Base-by-base conservation (phyloP, 2,329 filamentous ascomycete species). In the Fusarium subtropicale region DNA sequence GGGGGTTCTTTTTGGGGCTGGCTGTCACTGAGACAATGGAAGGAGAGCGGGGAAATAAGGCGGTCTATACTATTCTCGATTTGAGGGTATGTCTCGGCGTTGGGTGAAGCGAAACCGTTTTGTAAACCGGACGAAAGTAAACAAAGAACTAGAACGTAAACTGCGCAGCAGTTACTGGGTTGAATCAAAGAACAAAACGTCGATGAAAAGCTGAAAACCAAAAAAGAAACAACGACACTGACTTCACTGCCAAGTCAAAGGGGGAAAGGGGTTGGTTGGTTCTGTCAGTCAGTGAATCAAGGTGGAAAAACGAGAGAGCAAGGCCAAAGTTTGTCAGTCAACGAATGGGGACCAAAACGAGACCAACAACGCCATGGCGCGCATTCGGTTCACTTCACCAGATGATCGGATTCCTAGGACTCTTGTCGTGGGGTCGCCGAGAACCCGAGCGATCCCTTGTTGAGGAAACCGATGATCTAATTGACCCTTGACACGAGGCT, bases 361-460 rank as follows among this genome's bases (percentile, higher is more conserved):
- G 48, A 52, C 34, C 48, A 52, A 52, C 46, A 33, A 51, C 48
- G 63, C 64, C 67, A 61, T 55, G 59, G 67, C 67, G 55, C 67
- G 47, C 64, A 20, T 68, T 58, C 51, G 46, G 50, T 66, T 42
- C 51, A 70, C 48, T 18, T 52, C 51, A 63, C 61, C 52, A 69
- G 67, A 54, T 58, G 67, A 69, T 69, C 58, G 51, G 53, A 68
- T 70, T 68, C 66, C 53, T 52, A 39, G 10, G n/a, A 39, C 42
- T 45, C 39, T 16, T 36, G 52, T 36, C 66, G 46, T 69, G 66
- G 62, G 66, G 48, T 69, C 66, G 62, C 62, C 66, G 62, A 70
- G 66, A 64, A 64, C 30, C 67, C 67, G 67, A 68, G 62, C 66
- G 62, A 65, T 66, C 55, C 47, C 46, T 65, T 66, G 39, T 60